Percentiles rank a stretch among this genome's conserved stretches.
phyloP scores from a whole-genome alignment of 495 filamentous ascomycete genomes.

The Xylaria telfairii region DNA sequence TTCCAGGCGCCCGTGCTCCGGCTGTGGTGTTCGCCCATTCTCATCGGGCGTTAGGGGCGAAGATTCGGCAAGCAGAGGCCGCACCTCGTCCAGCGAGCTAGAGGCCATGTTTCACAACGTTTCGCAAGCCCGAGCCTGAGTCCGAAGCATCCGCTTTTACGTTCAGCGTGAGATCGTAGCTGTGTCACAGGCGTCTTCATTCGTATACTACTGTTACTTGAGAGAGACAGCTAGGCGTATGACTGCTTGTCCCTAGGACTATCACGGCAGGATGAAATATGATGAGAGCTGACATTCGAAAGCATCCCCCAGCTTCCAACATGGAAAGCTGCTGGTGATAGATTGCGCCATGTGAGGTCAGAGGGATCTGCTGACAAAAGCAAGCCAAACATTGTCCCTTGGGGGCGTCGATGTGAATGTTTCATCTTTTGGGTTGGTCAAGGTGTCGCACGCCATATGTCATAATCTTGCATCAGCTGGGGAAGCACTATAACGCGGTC shows the following conservation, averaged over 20 bases:
- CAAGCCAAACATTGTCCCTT: conserved; percentile 1
- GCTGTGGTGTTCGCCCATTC: conserved; percentile 29
- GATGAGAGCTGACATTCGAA: background rate
- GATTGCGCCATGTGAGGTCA: conserved; percentile 27
- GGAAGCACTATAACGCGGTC: background rate
- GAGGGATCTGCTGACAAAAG: conserved; percentile 22
- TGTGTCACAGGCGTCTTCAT: background rate
- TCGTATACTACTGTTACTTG: background rate
- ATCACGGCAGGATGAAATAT: background rate
- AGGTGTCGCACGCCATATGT: conserved; percentile 25
- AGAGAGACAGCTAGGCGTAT: background rate
- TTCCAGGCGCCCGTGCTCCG: conserved; percentile 48
- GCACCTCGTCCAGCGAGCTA: conserved; percentile 11
- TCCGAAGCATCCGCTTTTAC: background rate
- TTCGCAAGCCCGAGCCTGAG: background rate
- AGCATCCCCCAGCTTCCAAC: background rate
- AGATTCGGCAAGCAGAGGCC: conserved; percentile 17
- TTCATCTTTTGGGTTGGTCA: conserved; percentile 18
- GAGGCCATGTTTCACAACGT: conserved; percentile 3
- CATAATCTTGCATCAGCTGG: conserved; percentile 24
- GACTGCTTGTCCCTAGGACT: background rate
- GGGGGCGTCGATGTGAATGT: conserved; percentile 14
- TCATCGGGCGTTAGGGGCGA: conserved; percentile 18
- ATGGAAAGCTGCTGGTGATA: conserved; percentile 10
- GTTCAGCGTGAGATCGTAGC: background rate